Evolutionary conservation across 2,329 filamentous ascomycete genomes (phyloP), one percentile per base, ranked within the genome.

Genomic region (Shiraia bambusicola): DNA sequence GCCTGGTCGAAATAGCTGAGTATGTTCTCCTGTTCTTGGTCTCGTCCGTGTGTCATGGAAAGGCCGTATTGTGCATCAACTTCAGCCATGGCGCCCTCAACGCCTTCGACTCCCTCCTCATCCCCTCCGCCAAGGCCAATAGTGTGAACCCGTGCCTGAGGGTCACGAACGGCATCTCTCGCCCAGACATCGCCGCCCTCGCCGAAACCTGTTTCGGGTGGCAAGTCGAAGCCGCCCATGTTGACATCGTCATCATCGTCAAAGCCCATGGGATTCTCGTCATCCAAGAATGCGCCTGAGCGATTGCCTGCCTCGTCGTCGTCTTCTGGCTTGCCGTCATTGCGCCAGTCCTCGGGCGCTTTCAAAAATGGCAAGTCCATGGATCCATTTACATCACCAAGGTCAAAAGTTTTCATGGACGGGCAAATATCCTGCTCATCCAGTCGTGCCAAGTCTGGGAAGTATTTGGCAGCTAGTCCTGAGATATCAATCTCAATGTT

Each of bases 1-100:
- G 92, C 91, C 61, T 95, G 89, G 67, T 98, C 93, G 63, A 98
- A 98, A 72, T 97, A 98, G 62, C 88, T 87, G n/a, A 98, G 78
- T 43, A 98, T 95, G 59, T 95, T 92, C 56, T 97, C 89, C 63
- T 96, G 90, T 58, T 88, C 88, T 36, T 78, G 77, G 40, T 82
- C 82, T 37, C 80, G 77, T 12, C 76, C 73, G 55, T 86, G 86
- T 28, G 81, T 81, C 73, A 95, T 82, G n/a, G 87, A 87, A 6
- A 96, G 80, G 16, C 85, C 78, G 63, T 89, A 96, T 50, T 88
- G 81, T 41, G 83, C 83, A 27, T 83, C 84, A 37, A 82, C 81
- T 2, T 73, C 72, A 11, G 71, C 73, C 12, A 70, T 79, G 5
- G 72, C 76, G 7, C 72, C 76, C 8, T 71, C 80, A 11, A 59